Evolutionary conservation across 2,329 filamentous ascomycete species (phyloP), one percentile per base, ranked within the genome.

Genomic region (Fusarium torreyae): DNA sequence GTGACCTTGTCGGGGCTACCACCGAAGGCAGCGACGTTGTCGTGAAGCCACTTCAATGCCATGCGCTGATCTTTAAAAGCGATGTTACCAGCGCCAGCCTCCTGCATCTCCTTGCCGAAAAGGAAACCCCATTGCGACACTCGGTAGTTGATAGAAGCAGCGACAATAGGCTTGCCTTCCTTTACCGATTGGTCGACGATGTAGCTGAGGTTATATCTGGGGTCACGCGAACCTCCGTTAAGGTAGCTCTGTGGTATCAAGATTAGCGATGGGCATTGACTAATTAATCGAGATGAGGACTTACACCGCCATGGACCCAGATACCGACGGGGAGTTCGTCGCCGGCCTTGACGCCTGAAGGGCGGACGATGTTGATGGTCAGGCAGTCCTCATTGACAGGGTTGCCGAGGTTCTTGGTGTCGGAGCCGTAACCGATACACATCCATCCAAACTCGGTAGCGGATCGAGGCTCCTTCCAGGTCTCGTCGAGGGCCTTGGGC

Each of bases 141-240:
- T 20, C 86, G 80, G 68, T 87, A 87, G 69, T 87, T 86, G 62
- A 87, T 77, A 7, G 80, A 82, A 6, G 86, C 83, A 4, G 79
- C 84, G 26, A 87, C 81, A 46, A 87, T 82, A 0, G 84, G 85
- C 64, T 83, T 84, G 56, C 79, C 78, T 43, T 84, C 82, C 39
- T 79, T 72, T 6, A 82, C 80, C 0, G 83, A 82, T 46, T 85
- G 82, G 13, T 82, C 75, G 14, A 91, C 86, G 51, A 91, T 85
- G 65, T 84, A 87, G 38, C 84, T 86, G 59, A 90, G 80, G 73
- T 91, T 91, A 74, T 91, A 91, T 31, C 87, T 81, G 2, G 70
- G 71, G 31, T 74, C 71, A 26, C 63, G 63, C 4, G 68, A 68
- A 39, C 73, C 73, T 17, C 73, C 73, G 22, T 72, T 72, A n/a